These are phyloP conservation scores for Lipomyces yamanashiensis DNA, from an alignment of 805 yeast genomes.

Conservation along the genomic window DNA sequence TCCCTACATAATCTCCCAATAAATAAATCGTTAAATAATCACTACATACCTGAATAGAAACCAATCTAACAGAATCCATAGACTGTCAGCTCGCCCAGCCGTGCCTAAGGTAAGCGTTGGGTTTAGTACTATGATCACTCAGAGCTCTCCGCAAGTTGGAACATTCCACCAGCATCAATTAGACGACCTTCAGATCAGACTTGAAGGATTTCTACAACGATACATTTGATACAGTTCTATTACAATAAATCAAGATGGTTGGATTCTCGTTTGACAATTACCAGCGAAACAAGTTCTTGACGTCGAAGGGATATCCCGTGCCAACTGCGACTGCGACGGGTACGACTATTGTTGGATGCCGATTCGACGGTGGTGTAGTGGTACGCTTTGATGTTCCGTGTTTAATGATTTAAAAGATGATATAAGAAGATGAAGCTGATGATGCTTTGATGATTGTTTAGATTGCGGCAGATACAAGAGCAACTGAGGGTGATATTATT, in stretches of 20 bases:
- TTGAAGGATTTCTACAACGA: neutral
- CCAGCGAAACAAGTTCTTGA: slow-evolving; percentile 81
- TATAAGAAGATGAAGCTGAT: neutral
- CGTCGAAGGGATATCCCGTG: slow-evolving; percentile 70
- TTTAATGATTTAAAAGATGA: neutral
- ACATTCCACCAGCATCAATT: slow-evolving; percentile 3
- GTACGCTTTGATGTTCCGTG: slow-evolving; percentile 35
- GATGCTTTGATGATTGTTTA: slow-evolving; percentile 11
- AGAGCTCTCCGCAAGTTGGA: slow-evolving; percentile 7
- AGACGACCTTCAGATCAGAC: neutral
- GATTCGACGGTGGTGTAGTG: slow-evolving; percentile 90
- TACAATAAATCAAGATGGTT: slow-evolving; percentile 14
- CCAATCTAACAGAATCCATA: neutral
- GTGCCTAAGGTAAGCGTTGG: slow-evolving; percentile 11
- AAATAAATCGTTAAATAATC: neutral
- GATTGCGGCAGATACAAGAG: slow-evolving; percentile 98
- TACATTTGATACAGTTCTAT: neutral
- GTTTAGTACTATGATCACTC: neutral
- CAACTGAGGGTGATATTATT: slow-evolving; percentile 93
- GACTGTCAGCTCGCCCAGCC: slow-evolving; percentile 5
- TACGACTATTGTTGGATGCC: slow-evolving; percentile 98
- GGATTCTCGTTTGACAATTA: slow-evolving; percentile 93
- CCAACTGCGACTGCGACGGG: slow-evolving; percentile 97
- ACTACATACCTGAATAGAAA: neutral
- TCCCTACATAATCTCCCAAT: too few relatives aligned